phyloP scores from a whole-genome alignment of 169 alveolate species.

The Babesia ovata region DNA sequence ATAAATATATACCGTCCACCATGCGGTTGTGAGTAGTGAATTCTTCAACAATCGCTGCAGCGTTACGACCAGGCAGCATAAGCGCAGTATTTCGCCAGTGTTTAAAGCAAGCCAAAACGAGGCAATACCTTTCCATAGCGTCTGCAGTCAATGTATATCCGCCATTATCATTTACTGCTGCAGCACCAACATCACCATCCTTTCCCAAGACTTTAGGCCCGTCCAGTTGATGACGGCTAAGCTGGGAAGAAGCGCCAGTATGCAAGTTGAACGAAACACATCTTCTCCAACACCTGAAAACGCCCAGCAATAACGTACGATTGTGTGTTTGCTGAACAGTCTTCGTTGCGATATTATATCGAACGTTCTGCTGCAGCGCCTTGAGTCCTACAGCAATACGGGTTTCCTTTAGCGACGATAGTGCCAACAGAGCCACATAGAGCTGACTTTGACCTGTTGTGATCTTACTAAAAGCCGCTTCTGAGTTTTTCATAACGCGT shows the following conservation, averaged over 20 bases:
- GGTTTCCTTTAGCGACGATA: constrained; percentile 13
- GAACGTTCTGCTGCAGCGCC: constrained; percentile 21
- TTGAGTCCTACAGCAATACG: constrained; percentile 12
- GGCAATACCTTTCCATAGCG: constrained; percentile 13
- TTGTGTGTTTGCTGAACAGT: neutral
- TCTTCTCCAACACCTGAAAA: constrained; percentile 26
- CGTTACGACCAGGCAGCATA: constrained; percentile 21
- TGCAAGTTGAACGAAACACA: constrained; percentile 11
- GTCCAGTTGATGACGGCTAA: neutral
- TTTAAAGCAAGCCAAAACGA: constrained; percentile 20
- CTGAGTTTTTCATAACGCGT: constrained; percentile 8
- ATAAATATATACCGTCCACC: constrained; percentile 23
- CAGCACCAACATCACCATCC: neutral
- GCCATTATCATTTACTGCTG: neutral
- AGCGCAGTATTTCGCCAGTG: constrained; percentile 39
- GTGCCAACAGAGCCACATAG: constrained; percentile 14
- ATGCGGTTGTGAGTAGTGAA: constrained; percentile 5
- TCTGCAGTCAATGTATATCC: neutral
- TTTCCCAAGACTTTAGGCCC: neutral
- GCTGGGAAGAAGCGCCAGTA: neutral
- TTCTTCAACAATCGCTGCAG: neutral
- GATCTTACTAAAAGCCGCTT: neutral
- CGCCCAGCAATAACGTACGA: neutral
- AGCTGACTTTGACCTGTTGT: neutral
- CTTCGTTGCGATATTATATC: neutral